Base-by-base conservation (phyloP, 2,329 filamentous ascomycete species). In the Thermoascus crustaceus region DNA sequence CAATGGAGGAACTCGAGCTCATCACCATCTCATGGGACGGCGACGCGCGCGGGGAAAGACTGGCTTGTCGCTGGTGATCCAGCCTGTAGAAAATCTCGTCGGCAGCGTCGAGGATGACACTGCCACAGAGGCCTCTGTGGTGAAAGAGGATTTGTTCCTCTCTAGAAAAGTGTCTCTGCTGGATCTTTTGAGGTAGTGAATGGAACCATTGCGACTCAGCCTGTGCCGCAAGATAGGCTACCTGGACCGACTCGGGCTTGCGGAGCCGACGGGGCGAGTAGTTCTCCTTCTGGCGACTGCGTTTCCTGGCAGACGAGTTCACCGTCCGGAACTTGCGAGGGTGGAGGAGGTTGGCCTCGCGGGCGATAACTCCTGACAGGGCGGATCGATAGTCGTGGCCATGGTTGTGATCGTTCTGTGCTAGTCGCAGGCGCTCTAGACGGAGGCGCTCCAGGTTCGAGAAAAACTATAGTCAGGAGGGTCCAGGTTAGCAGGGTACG, bases 171-270 rank as follows among this genome's bases (percentile, higher is more conserved):
- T 82, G 75, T 45, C 75, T 76, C 45, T 76, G 75, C 52, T 77
- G 78, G 44, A 86, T 72, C 58, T 85, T 86, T 43, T 82, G 76
- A 13, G 85, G 82, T 26, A 87, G 67, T 14, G 71, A 75, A 35
- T 79, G 67, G 55, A 80, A 87, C 67, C 82, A 85, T 43, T 75
- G 69, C 36, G 74, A 74, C 48, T 84, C 77, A 19, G 71, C 68
- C 37, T 71, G 69, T 35, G 71, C 64, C 39, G 65, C 49, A 32
- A 60, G 44, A 40, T 58, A 58, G 32, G 53, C 49, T 23, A 61
- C 43, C 60, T 60, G 50, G 45, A 50, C 53, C 44, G 54, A 57
- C 14, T 58, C 44, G 39, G 48, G 48, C 45, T 67, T 64, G 38
- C 56, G 49, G 25, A 55, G 47, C 33, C 54, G 54, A 6, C 35